Evolutionary conservation across 192 early-diverging fungal genomes (phyloP), one percentile per base, ranked within the genome.

Genomic region (Coemansia sp.): DNA sequence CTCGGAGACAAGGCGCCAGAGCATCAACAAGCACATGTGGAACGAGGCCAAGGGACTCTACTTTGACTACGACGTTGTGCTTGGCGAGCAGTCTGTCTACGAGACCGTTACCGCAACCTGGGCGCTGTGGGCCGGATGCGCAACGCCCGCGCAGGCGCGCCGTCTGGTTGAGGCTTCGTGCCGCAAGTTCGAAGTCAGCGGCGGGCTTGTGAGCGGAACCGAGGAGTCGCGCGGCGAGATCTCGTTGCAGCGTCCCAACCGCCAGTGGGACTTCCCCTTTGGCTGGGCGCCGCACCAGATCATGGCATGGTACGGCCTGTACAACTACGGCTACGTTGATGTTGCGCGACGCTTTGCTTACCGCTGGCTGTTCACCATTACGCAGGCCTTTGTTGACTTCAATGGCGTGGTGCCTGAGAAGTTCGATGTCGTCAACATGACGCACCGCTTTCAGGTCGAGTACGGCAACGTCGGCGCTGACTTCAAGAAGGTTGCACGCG

Each of bases 281-380:
- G 93, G 97, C 8, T 98, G 97, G 97, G 95, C 96, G n/a, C 97
- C 97, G 48, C 97, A 99, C 80, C 97, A 99, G 78, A 99, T 99
- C 19, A 87, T 99, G 72, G 92, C 93, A 9, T 99, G 97, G 97
- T 84, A 88, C 63, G 95, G 92, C 5, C 86, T 98, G 55, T 87
- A 88, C 57, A 85, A 88, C 63, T 99, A 99, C 78, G 92, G 91
- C 9, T 92, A 84, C 65, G 67, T 74, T 43, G 87, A 85, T 10
- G 89, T 91, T 8, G 89, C 93, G 1, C 85, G 86, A 9, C 85
- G 94, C 26, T 74, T 92, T 16, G 91, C 93, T 3, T 99, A 99
- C 83, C 91, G 95, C 19, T 99, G 97, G 97, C 83, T 98, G 61
- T 98, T 88, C 73, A 95, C 92, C 1, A 93, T 97, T 73, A 93